phyloP scores from a whole-genome alignment of 1,139 yeast genomes.

The Yamadazyma spencermartinsiae region DNA sequence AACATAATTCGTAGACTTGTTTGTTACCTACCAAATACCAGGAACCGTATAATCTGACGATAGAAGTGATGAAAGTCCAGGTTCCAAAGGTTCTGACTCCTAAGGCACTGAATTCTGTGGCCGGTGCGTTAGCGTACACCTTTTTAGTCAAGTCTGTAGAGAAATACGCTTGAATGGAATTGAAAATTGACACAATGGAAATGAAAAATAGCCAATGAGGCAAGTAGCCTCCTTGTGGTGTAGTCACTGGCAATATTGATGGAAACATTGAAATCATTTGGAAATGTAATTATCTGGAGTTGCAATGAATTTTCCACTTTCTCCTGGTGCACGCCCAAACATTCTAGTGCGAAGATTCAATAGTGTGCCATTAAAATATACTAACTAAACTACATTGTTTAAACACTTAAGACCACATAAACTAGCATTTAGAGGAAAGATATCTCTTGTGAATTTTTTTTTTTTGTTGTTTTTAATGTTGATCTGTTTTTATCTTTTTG shows the following conservation, averaged over 20 bases:
- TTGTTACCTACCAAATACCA: slow-evolving; percentile 59
- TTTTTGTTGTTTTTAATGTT: neutral
- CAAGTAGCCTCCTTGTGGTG: slow-evolving; percentile 37
- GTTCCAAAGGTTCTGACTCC: slow-evolving; percentile 97
- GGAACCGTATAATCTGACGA: slow-evolving; percentile 87
- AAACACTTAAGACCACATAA: too few species aligned
- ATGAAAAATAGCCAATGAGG: slow-evolving; percentile 57
- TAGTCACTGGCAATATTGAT: slow-evolving; percentile 27
- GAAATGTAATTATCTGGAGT: too few species aligned
- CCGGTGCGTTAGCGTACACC: slow-evolving; percentile 72
- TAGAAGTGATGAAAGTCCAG: slow-evolving; percentile 88
- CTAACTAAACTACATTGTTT: neutral
- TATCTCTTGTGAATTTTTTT: neutral
- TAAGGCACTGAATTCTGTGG: slow-evolving; percentile 59
- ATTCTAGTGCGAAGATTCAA: too few species aligned
- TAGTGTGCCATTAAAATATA: too few species aligned
- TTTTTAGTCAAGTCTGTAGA: slow-evolving; percentile 71
- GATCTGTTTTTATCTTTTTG: neutral
- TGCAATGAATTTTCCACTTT: too few species aligned
- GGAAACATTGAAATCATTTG: slow-evolving; percentile 7
- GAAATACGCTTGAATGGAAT: slow-evolving; percentile 84
- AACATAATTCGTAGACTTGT: slow-evolving; percentile 73
- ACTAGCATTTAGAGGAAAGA: too few species aligned
- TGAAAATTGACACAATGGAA: slow-evolving; percentile 86
- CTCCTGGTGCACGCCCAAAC: too few species aligned